A percentile compares a stretch with the other conserved stretches of the same genome.
phyloP scores from a whole-genome alignment of 306 rosid genomes.

The Herpetospermum pedunculosum region DNA sequence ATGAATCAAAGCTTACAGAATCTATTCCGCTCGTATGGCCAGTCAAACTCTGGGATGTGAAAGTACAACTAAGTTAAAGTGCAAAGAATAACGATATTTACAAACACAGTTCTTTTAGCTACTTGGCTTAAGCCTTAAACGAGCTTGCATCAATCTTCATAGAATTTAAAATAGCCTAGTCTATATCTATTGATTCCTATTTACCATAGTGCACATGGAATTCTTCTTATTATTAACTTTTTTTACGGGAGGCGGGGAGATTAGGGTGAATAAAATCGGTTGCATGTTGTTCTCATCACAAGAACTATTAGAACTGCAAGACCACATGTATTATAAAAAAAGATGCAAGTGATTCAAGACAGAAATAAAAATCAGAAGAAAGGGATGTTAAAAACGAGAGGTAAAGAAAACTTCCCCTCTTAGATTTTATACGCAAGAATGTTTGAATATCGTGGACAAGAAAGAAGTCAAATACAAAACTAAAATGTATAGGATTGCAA shows the following conservation, averaged over 20 bases:
- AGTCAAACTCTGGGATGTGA: slow-evolving; percentile 74
- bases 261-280: not conserved
- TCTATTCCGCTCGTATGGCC: slow-evolving; percentile 99
- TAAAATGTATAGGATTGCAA: not conserved
- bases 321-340: not conserved
- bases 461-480: not conserved
- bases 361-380: not conserved
- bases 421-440: not conserved
- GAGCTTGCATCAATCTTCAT: not conserved
- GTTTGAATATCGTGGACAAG: not conserved
- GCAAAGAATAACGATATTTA: not conserved
- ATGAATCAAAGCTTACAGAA: slow-evolving; percentile 92
- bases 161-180: not conserved
- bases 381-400: not conserved
- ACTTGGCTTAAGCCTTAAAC: not conserved
- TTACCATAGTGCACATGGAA: not conserved
- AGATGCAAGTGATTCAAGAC: not conserved
- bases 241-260: not conserved
- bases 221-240: not conserved
- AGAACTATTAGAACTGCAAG: not conserved
- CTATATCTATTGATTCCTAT: not conserved
- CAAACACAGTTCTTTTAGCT: not conserved
- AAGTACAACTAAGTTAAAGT: slow-evolving; percentile 19
- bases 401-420: not conserved
- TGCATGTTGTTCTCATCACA: not conserved